A percentile compares a stretch with the other conserved stretches of the same genome.
Conservation (phyloP, 2,329 filamentous ascomycete genomes). For the Kalaharituber pfeilii region DNA sequence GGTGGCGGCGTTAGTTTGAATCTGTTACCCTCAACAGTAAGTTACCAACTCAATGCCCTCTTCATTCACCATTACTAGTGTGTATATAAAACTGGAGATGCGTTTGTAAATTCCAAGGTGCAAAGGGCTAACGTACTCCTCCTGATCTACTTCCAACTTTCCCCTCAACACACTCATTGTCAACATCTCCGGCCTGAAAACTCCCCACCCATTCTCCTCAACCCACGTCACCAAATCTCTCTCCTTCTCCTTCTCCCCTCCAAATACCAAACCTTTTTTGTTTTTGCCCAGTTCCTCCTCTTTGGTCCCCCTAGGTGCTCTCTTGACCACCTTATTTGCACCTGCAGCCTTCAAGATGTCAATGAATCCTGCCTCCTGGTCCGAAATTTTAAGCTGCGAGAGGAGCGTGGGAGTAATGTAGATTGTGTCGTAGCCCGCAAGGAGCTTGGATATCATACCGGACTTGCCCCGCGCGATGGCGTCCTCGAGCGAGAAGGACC, state of each 20-base stretch:
- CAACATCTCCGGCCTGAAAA: constrained; percentile 6
- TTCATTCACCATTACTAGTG: too few species aligned
- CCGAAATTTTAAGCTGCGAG: constrained; percentile 12
- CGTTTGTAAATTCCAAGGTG: too few species aligned
- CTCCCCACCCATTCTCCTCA: constrained; percentile 13
- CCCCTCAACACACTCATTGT: constrained; percentile 14
- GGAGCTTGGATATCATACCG: constrained; percentile 10
- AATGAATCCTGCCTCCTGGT: constrained; percentile 13
- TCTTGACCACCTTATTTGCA: constrained; percentile 12
- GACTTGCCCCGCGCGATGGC: constrained; percentile 13
- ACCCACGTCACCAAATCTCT: constrained; percentile 6
- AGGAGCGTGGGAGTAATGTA: constrained; percentile 16
- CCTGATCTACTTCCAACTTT: background rate
- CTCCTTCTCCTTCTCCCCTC: constrained; percentile 13
- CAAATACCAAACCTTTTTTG: constrained; percentile 11
- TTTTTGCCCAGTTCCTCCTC: constrained; percentile 9
- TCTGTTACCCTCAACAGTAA: too few species aligned
- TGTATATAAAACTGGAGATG: too few species aligned
- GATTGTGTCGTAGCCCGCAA: constrained; percentile 7
- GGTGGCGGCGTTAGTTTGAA: too few species aligned
- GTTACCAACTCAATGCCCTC: too few species aligned
- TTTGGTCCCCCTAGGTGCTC: constrained; percentile 7
- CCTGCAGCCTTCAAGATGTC: constrained; percentile 17
- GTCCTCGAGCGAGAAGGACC: constrained; percentile 10
- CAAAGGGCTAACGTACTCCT: too few species aligned